Percentiles rank a stretch among this genome's conserved stretches.
phyloP scores from a whole-genome alignment of 139 green algal genomes.

The Tetraselmis striata region DNA sequence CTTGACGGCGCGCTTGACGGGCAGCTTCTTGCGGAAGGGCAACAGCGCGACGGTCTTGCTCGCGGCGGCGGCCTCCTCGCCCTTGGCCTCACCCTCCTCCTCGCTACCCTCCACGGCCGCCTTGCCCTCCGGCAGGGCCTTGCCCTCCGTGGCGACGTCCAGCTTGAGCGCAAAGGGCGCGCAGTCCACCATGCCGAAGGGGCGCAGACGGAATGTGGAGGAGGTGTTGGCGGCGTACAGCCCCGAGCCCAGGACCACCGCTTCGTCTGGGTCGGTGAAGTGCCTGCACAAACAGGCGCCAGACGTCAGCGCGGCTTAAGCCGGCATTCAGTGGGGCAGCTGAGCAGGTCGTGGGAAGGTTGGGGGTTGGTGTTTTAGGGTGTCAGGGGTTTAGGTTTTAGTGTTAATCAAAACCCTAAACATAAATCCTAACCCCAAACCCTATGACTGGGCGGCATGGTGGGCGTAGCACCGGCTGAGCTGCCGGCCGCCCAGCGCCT shows the following conservation, averaged over 20 bases:
- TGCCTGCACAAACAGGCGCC: too few species aligned
- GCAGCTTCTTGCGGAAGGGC: slow-evolving; percentile 62
- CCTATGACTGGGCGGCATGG: too few species aligned
- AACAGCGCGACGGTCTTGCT: slow-evolving; percentile 27
- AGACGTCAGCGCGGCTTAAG: too few species aligned
- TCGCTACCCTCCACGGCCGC: background rate
- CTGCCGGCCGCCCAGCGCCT: slow-evolving; percentile 56
- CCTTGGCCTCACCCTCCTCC: slow-evolving; percentile 4
- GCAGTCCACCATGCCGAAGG: slow-evolving; percentile 87
- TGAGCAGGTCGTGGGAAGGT: too few species aligned
- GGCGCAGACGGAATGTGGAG: slow-evolving; percentile 91
- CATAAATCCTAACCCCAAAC: too few species aligned
- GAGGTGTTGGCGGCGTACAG: slow-evolving; percentile 93
- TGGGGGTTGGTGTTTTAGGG: too few species aligned
- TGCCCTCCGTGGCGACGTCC: slow-evolving; percentile 15
- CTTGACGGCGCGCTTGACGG: slow-evolving; percentile 55
- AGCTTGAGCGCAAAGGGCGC: slow-evolving; percentile 48
- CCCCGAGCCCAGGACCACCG: slow-evolving; percentile 80
- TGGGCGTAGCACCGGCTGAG: too few species aligned
- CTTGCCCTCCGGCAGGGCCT: slow-evolving; percentile 7
- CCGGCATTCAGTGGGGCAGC: too few species aligned
- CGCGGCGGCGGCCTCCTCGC: slow-evolving; percentile 2
- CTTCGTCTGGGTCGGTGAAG: slow-evolving; percentile 91
- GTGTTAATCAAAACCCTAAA: too few species aligned
- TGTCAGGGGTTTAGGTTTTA: too few species aligned